These are phyloP conservation scores for Lichtheimia corymbifera DNA, from an alignment of 371 early-diverging fungal genomes.

Conservation along the genomic window DNA sequence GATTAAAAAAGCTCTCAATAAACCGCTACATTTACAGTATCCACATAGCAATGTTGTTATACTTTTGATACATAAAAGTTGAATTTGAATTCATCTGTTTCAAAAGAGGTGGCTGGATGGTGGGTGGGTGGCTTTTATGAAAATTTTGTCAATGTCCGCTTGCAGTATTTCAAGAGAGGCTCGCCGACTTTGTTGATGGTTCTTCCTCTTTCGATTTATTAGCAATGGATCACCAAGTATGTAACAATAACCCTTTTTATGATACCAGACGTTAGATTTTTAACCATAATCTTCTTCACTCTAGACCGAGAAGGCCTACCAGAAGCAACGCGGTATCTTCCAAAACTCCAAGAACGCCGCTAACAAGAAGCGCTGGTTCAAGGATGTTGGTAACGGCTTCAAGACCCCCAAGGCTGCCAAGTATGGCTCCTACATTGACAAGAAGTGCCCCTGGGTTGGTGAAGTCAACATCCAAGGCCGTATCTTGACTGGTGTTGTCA, in stretches of 20 bases:
- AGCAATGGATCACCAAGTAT: slow-evolving; percentile 76
- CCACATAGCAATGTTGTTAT: too few species aligned
- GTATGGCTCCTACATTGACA: slow-evolving; percentile 97
- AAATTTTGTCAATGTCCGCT: slow-evolving; percentile 3
- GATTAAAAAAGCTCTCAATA: too few species aligned
- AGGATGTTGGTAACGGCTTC: slow-evolving; percentile 99
- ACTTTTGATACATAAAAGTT: too few species aligned
- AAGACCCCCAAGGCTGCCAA: slow-evolving; percentile 99
- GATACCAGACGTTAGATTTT: neutral
- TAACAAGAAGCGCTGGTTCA: slow-evolving; percentile 90
- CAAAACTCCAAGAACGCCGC: slow-evolving; percentile 84
- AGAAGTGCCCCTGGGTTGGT: slow-evolving; percentile 99
- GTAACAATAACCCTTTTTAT: slow-evolving; percentile 66
- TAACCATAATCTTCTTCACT: neutral
- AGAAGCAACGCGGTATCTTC: slow-evolving; percentile 97
- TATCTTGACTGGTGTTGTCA: slow-evolving; percentile 96
- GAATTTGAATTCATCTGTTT: neutral
- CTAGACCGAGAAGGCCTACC: slow-evolving; percentile 89
- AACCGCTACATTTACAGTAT: too few species aligned
- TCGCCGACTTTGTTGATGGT: neutral
- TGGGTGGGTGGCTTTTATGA: neutral
- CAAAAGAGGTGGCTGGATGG: neutral
- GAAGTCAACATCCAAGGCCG: slow-evolving; percentile 98
- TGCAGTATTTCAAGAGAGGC: neutral
- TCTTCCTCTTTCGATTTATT: neutral